A percentile compares a stretch with the other conserved stretches of the same genome.
phyloP scores from a whole-genome alignment of 2,329 filamentous ascomycete genomes.

The Fusarium chaquense region DNA sequence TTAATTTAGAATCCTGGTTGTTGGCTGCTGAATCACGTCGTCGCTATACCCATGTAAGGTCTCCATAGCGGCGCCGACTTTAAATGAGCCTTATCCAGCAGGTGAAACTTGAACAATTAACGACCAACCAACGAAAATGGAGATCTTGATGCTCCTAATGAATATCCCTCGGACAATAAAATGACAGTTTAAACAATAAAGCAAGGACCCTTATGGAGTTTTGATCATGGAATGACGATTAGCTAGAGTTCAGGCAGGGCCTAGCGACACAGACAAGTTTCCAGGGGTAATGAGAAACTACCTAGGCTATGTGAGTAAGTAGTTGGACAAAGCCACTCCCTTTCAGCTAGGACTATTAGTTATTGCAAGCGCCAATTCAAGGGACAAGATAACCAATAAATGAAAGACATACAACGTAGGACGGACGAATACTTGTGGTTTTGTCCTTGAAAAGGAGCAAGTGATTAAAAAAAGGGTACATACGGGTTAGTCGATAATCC shows the following conservation, averaged over 20 bases:
- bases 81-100: constrained; percentile 21
- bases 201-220: neutral
- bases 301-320: neutral
- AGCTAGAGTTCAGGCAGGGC: neutral
- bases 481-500: constrained; percentile 1
- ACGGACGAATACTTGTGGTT: constrained; percentile 2
- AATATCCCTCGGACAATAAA: constrained; percentile 27
- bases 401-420: neutral
- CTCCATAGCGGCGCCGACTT: constrained; percentile 6
- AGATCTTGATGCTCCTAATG: constrained; percentile 7
- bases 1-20: constrained; percentile 19
- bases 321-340: constrained; percentile 22
- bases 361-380: neutral
- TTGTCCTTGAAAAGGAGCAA: constrained; percentile 2
- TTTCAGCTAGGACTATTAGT: constrained; percentile 12
- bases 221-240: neutral
- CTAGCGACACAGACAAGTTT: neutral
- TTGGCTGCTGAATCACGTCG: constrained; percentile 2
- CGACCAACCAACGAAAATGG: constrained; percentile 4
- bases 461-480: neutral
- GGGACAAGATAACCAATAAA: neutral
- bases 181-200: constrained; percentile 1
- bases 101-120: constrained; percentile 21
- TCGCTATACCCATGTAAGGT: neutral
- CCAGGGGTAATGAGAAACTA: constrained; percentile 3